Conservation (phyloP, 305 asterid genomes). For the Ajuga reptans region DNA sequence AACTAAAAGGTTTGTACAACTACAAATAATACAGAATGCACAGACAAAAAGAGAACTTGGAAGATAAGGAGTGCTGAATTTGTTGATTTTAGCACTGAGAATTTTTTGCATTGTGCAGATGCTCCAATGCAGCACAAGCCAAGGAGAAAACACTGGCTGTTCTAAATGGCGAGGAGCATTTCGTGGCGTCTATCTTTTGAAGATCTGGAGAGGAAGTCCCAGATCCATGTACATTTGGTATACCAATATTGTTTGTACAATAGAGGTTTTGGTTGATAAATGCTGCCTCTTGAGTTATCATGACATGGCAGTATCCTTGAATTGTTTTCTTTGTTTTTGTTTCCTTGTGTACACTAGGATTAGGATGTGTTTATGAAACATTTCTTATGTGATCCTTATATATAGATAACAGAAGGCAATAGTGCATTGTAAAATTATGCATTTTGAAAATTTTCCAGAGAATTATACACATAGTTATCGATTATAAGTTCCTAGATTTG, state of each 20-base stretch:
- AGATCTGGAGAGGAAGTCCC: neutral
- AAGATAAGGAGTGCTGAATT: neutral
- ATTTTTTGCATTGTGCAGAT: slow-evolving; percentile 23
- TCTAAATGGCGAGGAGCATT: slow-evolving; percentile 17
- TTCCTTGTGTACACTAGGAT: neutral
- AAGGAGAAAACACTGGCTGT: slow-evolving; percentile 38
- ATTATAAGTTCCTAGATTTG: too few species aligned
- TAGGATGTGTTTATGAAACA: neutral
- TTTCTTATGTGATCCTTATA: too few species aligned
- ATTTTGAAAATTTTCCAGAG: too few species aligned
- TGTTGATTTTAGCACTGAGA: neutral
- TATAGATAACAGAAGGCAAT: too few species aligned
- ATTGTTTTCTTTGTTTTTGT: neutral
- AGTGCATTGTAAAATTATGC: too few species aligned
- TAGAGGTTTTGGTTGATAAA: neutral
- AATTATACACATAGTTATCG: too few species aligned
- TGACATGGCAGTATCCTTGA: neutral
- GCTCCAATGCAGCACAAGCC: slow-evolving; percentile 33
- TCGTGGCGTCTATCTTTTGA: too few species aligned
- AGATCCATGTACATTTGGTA: neutral
- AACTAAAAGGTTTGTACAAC: slow-evolving; percentile 36
- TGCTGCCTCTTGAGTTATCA: too few species aligned
- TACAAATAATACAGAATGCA: neutral
- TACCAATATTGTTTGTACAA: slow-evolving; percentile 2
- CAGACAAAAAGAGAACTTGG: neutral